Conservation (phyloP, 225 moss, liverwort and hornwort species). For the Pseudoscleropodium purum region DNA sequence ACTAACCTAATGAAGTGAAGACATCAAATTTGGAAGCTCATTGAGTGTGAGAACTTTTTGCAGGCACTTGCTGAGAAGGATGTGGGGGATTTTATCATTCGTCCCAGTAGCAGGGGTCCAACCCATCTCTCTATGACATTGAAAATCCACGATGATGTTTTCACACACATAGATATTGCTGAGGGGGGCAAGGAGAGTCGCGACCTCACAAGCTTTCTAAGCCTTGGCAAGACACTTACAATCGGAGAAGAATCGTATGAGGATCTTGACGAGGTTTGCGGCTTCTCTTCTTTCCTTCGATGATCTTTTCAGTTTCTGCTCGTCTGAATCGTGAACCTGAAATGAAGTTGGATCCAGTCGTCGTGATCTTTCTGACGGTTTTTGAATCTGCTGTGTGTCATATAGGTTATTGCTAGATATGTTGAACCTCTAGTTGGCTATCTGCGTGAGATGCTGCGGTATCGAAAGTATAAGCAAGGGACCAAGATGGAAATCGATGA, state of each 20-base stretch:
- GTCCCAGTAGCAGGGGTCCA: constrained; percentile 96
- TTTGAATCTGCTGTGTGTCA: not conserved
- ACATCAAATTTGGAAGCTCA: not conserved
- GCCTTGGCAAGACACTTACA: constrained; percentile 88
- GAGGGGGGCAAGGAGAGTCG: constrained; percentile 94
- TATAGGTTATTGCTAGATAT: constrained; percentile 86
- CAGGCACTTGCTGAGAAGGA: constrained; percentile 89
- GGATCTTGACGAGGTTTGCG: constrained; percentile 94
- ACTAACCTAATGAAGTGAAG: not conserved
- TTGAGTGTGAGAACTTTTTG: constrained; percentile 1
- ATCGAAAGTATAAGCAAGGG: constrained; percentile 91
- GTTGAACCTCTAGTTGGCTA: constrained; percentile 75
- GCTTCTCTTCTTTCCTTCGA: not conserved
- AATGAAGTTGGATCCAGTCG: not conserved
- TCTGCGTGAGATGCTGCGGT: constrained; percentile 71
- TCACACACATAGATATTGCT: constrained; percentile 85
- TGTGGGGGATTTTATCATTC: constrained; percentile 77
- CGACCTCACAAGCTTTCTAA: constrained; percentile 85
- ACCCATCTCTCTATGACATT: constrained; percentile 95
- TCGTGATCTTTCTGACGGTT: not conserved
- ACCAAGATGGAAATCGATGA: constrained; percentile 82
- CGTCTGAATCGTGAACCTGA: not conserved
- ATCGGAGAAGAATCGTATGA: constrained; percentile 92
- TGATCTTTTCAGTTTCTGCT: not conserved
- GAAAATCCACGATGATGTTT: constrained; percentile 82